Conservation (phyloP, 257 asterid species). For the Solanum peruvianum region DNA sequence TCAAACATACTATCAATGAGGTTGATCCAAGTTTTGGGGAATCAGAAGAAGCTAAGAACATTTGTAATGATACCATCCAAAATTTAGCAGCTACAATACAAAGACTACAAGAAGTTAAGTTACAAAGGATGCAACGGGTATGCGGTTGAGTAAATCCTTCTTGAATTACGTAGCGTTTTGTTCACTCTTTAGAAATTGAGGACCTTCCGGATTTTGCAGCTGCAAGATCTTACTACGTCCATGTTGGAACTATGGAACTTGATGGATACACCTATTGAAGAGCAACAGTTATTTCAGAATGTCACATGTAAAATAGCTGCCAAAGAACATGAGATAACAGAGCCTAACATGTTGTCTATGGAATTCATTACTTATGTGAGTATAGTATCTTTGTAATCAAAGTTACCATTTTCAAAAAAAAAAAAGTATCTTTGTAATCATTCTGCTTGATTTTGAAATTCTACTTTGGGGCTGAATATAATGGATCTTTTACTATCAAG, state of each 20-base stretch:
- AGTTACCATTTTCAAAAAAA: too few species aligned
- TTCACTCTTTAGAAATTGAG: slow-evolving; percentile 1
- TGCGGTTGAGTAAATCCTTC: neutral
- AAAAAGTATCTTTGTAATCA: neutral
- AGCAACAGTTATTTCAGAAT: slow-evolving; percentile 73
- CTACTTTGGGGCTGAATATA: neutral
- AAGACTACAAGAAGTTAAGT: slow-evolving; percentile 52
- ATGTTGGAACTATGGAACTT: slow-evolving; percentile 95
- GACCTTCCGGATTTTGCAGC: slow-evolving; percentile 24
- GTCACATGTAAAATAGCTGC: slow-evolving; percentile 87
- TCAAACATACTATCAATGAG: slow-evolving; percentile 49
- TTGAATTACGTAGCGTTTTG: neutral
- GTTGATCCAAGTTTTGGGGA: slow-evolving; percentile 80
- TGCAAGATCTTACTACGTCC: slow-evolving; percentile 86
- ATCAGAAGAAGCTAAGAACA: slow-evolving; percentile 46
- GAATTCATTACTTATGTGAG: slow-evolving; percentile 63
- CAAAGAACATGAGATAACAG: slow-evolving; percentile 82
- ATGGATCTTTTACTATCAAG: slow-evolving; percentile 18
- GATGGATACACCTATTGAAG: slow-evolving; percentile 96
- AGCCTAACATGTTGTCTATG: slow-evolving; percentile 71
- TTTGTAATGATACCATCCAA: slow-evolving; percentile 58
- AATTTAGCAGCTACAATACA: slow-evolving; percentile 53
- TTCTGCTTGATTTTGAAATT: neutral
- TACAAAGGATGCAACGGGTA: slow-evolving; percentile 91
- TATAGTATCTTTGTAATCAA: neutral